Conservation (phyloP, 1,284 basidiomycete genomes). For the Ceratobasidium sp. region DNA sequence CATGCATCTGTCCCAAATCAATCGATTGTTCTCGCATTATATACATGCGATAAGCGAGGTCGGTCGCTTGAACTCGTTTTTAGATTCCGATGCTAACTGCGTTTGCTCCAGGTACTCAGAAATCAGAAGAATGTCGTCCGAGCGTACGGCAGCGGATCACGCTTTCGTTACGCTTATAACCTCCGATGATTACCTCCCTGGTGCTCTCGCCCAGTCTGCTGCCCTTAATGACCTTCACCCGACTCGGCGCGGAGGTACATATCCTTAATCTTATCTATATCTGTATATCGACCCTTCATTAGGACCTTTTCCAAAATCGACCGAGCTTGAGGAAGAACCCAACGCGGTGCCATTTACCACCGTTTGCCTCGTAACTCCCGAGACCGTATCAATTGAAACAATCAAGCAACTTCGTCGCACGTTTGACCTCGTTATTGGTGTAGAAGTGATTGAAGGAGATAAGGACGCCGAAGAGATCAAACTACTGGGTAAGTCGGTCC, state of each 20-base stretch:
- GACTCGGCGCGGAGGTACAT: constrained; percentile 49
- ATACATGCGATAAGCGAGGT: background rate
- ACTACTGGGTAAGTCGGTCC: constrained; percentile 75
- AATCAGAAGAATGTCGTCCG: background rate
- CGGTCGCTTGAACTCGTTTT: background rate
- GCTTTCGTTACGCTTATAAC: constrained; percentile 92
- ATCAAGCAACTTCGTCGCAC: constrained; percentile 81
- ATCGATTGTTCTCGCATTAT: background rate
- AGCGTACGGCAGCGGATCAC: constrained; percentile 40
- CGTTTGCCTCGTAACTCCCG: constrained; percentile 93
- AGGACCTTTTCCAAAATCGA: constrained; percentile 18
- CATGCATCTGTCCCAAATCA: background rate
- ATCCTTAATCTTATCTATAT: background rate
- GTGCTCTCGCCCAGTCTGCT: constrained; percentile 84
- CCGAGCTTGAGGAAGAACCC: constrained; percentile 40
- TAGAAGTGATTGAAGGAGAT: constrained; percentile 79
- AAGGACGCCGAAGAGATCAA: constrained; percentile 69
- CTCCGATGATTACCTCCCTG: constrained; percentile 89
- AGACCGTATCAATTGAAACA: constrained; percentile 85
- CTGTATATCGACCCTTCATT: background rate
- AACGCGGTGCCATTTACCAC: constrained; percentile 73
- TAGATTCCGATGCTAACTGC: background rate
- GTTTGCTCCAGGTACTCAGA: background rate
- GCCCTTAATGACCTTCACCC: constrained; percentile 83
- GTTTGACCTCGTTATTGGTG: constrained; percentile 88